Evolutionary conservation across 768 basidiomycete species (phyloP), one percentile per base, ranked within the genome.

Genomic region (Phaffia tasmanica): DNA sequence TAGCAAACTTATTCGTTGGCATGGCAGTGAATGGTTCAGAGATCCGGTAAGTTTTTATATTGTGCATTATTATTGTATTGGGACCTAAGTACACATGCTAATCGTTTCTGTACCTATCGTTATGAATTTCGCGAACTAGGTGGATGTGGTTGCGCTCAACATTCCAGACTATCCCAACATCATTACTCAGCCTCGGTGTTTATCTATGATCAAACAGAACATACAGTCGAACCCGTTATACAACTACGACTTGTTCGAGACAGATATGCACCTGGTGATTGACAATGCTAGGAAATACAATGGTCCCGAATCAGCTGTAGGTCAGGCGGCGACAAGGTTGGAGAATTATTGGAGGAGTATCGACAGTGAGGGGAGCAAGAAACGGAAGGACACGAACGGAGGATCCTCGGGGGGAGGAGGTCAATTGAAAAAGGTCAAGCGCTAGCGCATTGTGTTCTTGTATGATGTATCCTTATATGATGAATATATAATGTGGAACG

Each of bases 1-100:
- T 79, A 85, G 82, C 47, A 81, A 81, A 55, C 74, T 94, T 65
- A 79, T 46, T 25, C 42, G 57, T 30, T 68, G 67, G 67, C 56
- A 48, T 9, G 67, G 67, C 18, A 68, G 67, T 42, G 61, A 63
- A 48, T 68, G 67, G 67, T 68, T 68, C 62, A 48, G 67, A 19
- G 67, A 68, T n/a, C 62, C 61, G 9, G 67, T 68, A 27, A 29
- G 67, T 59, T 6, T 18, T 27, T 9, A 14, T 6, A n/a, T 62
- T 9, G 35, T 62, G 21, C 21, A 7, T 29, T 23, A 3, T 15
- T 16, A 21, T 23, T 29, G 3, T 2, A 21, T 14, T 46, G 46
- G 21, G 30, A 11, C 8, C 55, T 9, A 0, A 23, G 25, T 15
- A 8, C 29, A 5, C 5, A 54, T 23, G 15, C 53, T 5, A 5